phyloP scores from a whole-genome alignment of 768 basidiomycete genomes.

The Boletus bicolor region DNA sequence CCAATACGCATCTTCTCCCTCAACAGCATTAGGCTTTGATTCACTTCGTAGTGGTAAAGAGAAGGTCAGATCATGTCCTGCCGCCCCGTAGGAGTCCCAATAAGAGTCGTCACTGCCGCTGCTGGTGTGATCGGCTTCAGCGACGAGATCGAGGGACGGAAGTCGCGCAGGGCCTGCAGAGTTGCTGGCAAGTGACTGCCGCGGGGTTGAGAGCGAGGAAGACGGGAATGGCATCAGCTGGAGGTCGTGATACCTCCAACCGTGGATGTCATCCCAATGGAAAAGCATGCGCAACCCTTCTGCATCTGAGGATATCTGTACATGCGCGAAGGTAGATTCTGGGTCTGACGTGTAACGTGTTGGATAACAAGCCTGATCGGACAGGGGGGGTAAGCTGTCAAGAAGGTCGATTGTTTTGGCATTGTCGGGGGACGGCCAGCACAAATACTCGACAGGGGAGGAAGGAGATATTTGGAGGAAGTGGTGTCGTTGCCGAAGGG shows the following conservation, averaged over 20 bases:
- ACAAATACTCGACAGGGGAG: conserved; percentile 54
- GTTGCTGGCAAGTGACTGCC: conserved; percentile 26
- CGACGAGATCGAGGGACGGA: background rate
- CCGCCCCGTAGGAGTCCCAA: conserved; percentile 62
- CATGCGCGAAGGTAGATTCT: conserved; percentile 57
- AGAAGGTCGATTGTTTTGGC: conserved; percentile 42
- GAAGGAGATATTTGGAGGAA: conserved; percentile 56
- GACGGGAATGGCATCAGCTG: conserved; percentile 69
- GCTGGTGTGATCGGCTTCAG: conserved; percentile 21
- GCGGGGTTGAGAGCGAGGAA: conserved; percentile 29
- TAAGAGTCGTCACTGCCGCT: conserved; percentile 50
- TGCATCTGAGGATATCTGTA: conserved; percentile 38
- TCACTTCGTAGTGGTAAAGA: conserved; percentile 17
- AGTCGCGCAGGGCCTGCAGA: conserved; percentile 13
- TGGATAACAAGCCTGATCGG: conserved; percentile 30
- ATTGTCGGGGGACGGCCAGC: conserved; percentile 54
- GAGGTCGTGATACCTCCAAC: conserved; percentile 72
- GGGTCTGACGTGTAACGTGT: conserved; percentile 44
- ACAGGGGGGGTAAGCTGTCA: conserved; percentile 32
- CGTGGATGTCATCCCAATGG: conserved; percentile 52
- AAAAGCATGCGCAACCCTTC: conserved; percentile 60
- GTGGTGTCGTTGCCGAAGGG: conserved; percentile 61
- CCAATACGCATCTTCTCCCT: conserved; percentile 68
- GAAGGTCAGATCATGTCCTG: conserved; percentile 29
- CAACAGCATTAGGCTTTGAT: conserved; percentile 8